Evolutionary conservation across 1,139 yeast genomes (phyloP).

Genomic region (Geotrichum klebahnii): DNA sequence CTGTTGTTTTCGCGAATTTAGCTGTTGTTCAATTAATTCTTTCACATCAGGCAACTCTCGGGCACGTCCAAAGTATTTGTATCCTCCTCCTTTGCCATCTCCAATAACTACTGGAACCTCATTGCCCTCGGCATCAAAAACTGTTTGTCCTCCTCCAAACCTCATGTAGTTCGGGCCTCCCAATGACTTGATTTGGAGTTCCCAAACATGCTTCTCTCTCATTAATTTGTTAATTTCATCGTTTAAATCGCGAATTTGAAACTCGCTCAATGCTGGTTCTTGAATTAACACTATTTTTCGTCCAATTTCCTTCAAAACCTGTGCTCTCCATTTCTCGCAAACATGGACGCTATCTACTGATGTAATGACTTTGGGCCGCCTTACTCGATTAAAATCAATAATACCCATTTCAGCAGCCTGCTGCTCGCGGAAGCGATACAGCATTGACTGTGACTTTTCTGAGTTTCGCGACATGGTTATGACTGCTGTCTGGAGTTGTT

Average conservation of each 20-base stretch:
- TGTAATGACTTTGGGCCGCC: slow-evolving; percentile 59
- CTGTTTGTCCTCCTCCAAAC: slow-evolving; percentile 24
- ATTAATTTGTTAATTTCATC: slow-evolving; percentile 68
- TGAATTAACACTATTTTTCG: slow-evolving; percentile 59
- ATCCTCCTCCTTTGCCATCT: slow-evolving; percentile 46
- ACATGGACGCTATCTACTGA: slow-evolving; percentile 55
- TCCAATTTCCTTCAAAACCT: slow-evolving; percentile 61
- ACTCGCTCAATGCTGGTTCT: slow-evolving; percentile 56
- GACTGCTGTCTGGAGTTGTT: too few relatives aligned
- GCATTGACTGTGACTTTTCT: slow-evolving; percentile 70
- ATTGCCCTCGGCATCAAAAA: slow-evolving; percentile 33
- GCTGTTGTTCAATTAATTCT: slow-evolving; percentile 44
- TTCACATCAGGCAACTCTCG: slow-evolving; percentile 73
- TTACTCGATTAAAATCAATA: slow-evolving; percentile 45
- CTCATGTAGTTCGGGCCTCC: slow-evolving; percentile 65
- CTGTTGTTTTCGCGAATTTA: slow-evolving; percentile 26
- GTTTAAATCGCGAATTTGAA: slow-evolving; percentile 66
- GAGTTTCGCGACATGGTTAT: slow-evolving; percentile 63
- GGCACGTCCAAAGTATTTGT: slow-evolving; percentile 80
- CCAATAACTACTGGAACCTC: slow-evolving; percentile 29
- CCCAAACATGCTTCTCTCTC: slow-evolving; percentile 74
- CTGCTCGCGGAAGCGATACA: slow-evolving; percentile 61
- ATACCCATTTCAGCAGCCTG: slow-evolving; percentile 59
- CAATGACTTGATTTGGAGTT: slow-evolving; percentile 59
- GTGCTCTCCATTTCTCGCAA: slow-evolving; percentile 75